These are phyloP conservation scores for Candida silvicultrix DNA, from an alignment of 805 yeast genomes.

Conservation along the genomic window DNA sequence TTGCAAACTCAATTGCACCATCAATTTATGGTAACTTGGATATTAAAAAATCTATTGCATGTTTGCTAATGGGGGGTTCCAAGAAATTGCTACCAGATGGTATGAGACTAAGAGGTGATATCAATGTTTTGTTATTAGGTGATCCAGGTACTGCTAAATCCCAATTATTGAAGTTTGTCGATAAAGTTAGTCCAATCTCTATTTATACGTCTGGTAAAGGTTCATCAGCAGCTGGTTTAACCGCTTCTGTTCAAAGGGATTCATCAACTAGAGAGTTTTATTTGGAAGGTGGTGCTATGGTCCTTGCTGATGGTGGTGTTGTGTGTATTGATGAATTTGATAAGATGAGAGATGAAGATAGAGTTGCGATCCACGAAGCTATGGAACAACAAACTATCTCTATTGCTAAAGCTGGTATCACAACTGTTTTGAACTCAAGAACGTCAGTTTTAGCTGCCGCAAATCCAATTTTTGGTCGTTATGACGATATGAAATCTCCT, in stretches of 20 bases:
- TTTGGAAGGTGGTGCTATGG: constrained; percentile 99
- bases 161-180: constrained; percentile 90
- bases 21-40: constrained; percentile 92
- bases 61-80: constrained; percentile 91
- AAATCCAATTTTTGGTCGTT: constrained; percentile 93
- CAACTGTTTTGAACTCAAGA: constrained; percentile 92
- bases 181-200: constrained; percentile 89
- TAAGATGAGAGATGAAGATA: constrained; percentile 97
- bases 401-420: constrained; percentile 98
- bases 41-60: constrained; percentile 88
- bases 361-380: constrained; percentile 99
- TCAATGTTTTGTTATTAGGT: constrained; percentile 87
- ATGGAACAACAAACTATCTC: constrained; percentile 99
- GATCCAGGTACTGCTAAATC: constrained; percentile 99
- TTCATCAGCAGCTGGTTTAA: constrained; percentile 98
- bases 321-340: constrained; percentile 99
- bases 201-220: constrained; percentile 99
- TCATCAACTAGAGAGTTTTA: constrained; percentile 83
- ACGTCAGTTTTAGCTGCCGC: constrained; percentile 98
- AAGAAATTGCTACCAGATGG: constrained; percentile 91
- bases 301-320: constrained; percentile 98
- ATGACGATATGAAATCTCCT: constrained; percentile 92
- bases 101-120: constrained; percentile 94
- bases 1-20: constrained; percentile 89
- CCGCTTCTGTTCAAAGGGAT: constrained; percentile 96